phyloP scores from a whole-genome alignment of 177 flowering plant species.

The Vitis hybrid region DNA sequence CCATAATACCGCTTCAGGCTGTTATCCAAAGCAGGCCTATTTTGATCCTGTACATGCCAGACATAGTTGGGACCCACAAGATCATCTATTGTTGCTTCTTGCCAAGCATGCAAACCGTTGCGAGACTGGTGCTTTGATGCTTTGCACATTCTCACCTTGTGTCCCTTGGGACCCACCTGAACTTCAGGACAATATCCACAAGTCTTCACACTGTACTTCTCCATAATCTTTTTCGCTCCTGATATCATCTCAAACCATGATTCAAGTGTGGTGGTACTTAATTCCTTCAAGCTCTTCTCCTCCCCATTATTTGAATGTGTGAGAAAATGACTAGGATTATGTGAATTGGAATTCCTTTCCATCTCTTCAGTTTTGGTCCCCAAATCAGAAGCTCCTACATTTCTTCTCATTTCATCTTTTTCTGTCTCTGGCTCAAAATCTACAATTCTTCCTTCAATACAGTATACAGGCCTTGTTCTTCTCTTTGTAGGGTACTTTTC shows the following conservation, averaged over 20 bases:
- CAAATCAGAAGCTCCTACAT: background rate
- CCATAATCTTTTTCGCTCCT: slow-evolving; percentile 65
- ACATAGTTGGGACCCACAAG: slow-evolving; percentile 75
- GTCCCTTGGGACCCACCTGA: slow-evolving; percentile 94
- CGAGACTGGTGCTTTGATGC: slow-evolving; percentile 75
- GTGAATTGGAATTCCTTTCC: background rate
- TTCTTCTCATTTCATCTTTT: slow-evolving; percentile 13
- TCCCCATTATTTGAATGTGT: slow-evolving; percentile 9
- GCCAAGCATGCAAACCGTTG: slow-evolving; percentile 87
- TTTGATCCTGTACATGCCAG: slow-evolving; percentile 68
- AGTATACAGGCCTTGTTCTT: slow-evolving; percentile 76
- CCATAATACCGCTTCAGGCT: slow-evolving; percentile 80
- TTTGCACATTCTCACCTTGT: slow-evolving; percentile 74
- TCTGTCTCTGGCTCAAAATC: slow-evolving; percentile 62
- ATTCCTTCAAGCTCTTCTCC: slow-evolving; percentile 23
- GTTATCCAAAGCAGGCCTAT: slow-evolving; percentile 50
- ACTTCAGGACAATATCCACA: slow-evolving; percentile 92
- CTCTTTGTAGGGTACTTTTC: slow-evolving; percentile 63
- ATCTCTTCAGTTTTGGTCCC: slow-evolving; percentile 8
- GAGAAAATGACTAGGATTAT: background rate
- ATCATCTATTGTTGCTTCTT: slow-evolving; percentile 84
- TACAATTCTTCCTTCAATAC: slow-evolving; percentile 74
- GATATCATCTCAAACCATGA: slow-evolving; percentile 68
- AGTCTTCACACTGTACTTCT: slow-evolving; percentile 62
- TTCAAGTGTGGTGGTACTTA: slow-evolving; percentile 45